Percentiles rank a stretch among this genome's conserved stretches.
Evolutionary conservation across 1,284 basidiomycete genomes (phyloP).

Genomic region (Cutaneotrichosporon cutaneum): DNA sequence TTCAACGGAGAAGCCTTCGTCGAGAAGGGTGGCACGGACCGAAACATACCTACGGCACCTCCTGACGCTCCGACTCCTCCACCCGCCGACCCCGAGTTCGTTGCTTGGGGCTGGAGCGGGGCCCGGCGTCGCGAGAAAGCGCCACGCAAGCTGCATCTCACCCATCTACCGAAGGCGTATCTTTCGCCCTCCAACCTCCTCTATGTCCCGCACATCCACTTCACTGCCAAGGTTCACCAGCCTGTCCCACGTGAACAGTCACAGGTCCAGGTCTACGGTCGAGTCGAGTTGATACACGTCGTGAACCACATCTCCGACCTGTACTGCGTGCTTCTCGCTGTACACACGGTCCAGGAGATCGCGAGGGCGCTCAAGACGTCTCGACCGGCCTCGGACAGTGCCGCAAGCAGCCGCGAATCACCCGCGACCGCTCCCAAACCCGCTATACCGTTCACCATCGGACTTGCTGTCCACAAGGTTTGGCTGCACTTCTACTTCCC

Average conservation of each 20-base stretch:
- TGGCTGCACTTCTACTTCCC: constrained; percentile 48
- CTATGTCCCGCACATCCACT: constrained; percentile 37
- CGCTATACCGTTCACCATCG: constrained; percentile 35
- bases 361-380: constrained; percentile 16
- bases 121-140: constrained; percentile 6
- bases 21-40: constrained; percentile 28
- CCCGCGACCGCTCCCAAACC: constrained; percentile 6
- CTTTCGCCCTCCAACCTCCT: constrained; percentile 49
- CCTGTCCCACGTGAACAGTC: constrained; percentile 16
- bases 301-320: constrained; percentile 68
- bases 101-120: constrained; percentile 41
- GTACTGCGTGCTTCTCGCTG: constrained; percentile 70
- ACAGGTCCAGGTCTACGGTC: constrained; percentile 30
- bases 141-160: not conserved
- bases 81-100: constrained; percentile 25
- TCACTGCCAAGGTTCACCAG: constrained; percentile 35
- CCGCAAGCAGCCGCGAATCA: not conserved
- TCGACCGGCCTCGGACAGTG: not conserved
- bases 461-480: constrained; percentile 33
- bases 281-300: constrained; percentile 44
- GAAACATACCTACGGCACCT: constrained; percentile 12
- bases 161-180: constrained; percentile 38
- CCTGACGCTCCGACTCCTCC: constrained; percentile 12
- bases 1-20: constrained; percentile 44
- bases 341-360: constrained; percentile 51